These are phyloP conservation scores for Termitomyces sp. DNA, from an alignment of 768 basidiomycete genomes.

Conservation along the genomic window DNA sequence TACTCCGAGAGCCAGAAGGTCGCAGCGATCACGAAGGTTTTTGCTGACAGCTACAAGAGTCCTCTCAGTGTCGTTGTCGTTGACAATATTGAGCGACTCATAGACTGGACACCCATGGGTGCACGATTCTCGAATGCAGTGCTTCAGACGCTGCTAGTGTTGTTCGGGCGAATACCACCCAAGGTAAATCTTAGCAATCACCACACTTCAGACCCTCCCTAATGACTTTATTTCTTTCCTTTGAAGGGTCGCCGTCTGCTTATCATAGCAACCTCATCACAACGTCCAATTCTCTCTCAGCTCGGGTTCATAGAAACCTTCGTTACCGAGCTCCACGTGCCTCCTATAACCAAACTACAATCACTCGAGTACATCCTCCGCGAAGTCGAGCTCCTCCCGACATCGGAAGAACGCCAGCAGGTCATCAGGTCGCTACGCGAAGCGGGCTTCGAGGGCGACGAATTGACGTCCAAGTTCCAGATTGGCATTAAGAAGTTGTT, in stretches of 20 bases:
- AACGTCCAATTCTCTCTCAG: slow-evolving; percentile 80
- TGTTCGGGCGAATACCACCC: slow-evolving; percentile 86
- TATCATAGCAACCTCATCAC: slow-evolving; percentile 89
- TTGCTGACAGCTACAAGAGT: slow-evolving; percentile 95
- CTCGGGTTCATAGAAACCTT: slow-evolving; percentile 89
- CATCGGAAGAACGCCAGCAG: slow-evolving; percentile 46
- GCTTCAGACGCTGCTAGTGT: slow-evolving; percentile 83
- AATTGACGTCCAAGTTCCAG: slow-evolving; percentile 47
- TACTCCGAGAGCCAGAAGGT: slow-evolving; percentile 93
- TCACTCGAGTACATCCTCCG: slow-evolving; percentile 75
- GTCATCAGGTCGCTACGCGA: slow-evolving; percentile 67
- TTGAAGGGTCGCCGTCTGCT: slow-evolving; percentile 83
- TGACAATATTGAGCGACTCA: slow-evolving; percentile 88
- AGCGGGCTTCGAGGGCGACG: slow-evolving; percentile 62
- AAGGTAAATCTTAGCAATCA: slow-evolving; percentile 55
- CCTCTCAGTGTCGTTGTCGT: slow-evolving; percentile 94
- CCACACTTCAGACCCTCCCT: neutral
- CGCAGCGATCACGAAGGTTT: slow-evolving; percentile 85
- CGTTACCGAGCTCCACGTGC: slow-evolving; percentile 82
- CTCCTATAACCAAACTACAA: slow-evolving; percentile 69
- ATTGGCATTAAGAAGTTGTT: slow-evolving; percentile 95
- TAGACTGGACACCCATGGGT: slow-evolving; percentile 98
- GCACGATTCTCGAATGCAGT: slow-evolving; percentile 96
- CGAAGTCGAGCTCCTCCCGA: slow-evolving; percentile 75
- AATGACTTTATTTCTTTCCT: slow-evolving; percentile 2